Base-by-base conservation (phyloP, 2,329 filamentous ascomycete genomes). In the Ascochyta lentis region DNA sequence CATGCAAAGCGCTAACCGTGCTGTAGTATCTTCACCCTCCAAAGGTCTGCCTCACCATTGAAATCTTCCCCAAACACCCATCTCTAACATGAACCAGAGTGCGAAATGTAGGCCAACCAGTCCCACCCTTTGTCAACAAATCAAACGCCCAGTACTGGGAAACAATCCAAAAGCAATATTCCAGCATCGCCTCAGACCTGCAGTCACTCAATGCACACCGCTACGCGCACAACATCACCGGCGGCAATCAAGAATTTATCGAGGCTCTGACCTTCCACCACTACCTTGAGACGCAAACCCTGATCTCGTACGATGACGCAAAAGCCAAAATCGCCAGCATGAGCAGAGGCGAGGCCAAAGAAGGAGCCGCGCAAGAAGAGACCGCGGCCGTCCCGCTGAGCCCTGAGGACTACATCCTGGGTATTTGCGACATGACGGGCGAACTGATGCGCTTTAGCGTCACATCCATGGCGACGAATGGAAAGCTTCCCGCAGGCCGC, bases 401-500 rank as follows among this genome's bases (percentile, higher is more conserved):
- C 1, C 83, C 87, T 24, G 86, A 94, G 51, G 95, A 99, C 76
- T 98, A 96, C 72, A 78, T 96, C 54, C 88, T 95, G 60, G 95
- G 94, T 8, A 78, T 99, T 2, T 97, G 96, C 70, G 95, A 99
- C 75, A 84, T 98, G 65, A 93, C 93, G 1, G 95, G 95, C 35
- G 95, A 99, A 79, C 83, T 98, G 80, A 99, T 99, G 95, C 86
- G 93, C 27, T 98, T 97, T 76, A 92, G 92, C 0, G 95, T 96
- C 46, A 93, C 93, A 6, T 87, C 88, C 24, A 90, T 96, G 73
- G 92, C 92, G 1, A 89, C 92, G 5, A 88, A 81, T 7, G 89
- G 89, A 13, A 78, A 78, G 38, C 73, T 84, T 22, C 79, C 80
- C n/a, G 67, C 66, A 1, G 69, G 71, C 37, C 57, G 64, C 24